Conservation (phyloP, 495 filamentous ascomycete genomes). For the Aspergillus indologenus region DNA sequence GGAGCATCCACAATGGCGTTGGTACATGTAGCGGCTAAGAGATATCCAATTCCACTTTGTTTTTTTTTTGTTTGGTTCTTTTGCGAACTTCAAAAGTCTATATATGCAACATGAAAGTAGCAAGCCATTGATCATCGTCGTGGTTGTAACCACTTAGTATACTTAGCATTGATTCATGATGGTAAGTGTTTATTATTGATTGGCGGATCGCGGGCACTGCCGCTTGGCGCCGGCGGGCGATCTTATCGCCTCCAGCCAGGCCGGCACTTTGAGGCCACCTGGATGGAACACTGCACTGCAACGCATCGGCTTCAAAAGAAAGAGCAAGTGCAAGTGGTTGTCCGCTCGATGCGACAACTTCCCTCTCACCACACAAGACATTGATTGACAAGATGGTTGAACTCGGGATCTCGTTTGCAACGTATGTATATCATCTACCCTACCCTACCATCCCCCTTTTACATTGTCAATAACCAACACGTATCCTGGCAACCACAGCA, state of each 20-base stretch:
- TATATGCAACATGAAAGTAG: too few relatives aligned
- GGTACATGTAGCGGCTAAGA: neutral
- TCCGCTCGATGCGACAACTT: conserved; percentile 8
- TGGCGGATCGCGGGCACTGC: conserved; percentile 2
- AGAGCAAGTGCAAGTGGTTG: neutral
- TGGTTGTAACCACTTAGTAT: neutral
- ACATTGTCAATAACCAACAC: neutral
- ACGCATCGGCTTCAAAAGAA: too few relatives aligned
- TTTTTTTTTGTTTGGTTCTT: too few relatives aligned
- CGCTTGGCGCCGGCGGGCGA: neutral
- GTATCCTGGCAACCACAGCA: conserved; percentile 40
- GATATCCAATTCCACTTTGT: too few relatives aligned
- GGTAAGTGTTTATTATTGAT: neutral
- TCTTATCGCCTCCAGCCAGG: neutral
- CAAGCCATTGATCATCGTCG: neutral
- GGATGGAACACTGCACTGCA: neutral
- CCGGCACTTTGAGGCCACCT: neutral
- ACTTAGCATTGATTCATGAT: too few relatives aligned
- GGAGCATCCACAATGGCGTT: neutral
- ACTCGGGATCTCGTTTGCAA: conserved; percentile 34
- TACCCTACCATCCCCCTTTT: too few relatives aligned
- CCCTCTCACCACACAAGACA: too few relatives aligned
- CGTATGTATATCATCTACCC: conserved; percentile 26
- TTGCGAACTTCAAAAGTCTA: too few relatives aligned
- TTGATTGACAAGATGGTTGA: conserved; percentile 26